These are phyloP conservation scores for Xerocomus spinulosus DNA, from an alignment of 768 basidiomycete species.

Conservation along the genomic window DNA sequence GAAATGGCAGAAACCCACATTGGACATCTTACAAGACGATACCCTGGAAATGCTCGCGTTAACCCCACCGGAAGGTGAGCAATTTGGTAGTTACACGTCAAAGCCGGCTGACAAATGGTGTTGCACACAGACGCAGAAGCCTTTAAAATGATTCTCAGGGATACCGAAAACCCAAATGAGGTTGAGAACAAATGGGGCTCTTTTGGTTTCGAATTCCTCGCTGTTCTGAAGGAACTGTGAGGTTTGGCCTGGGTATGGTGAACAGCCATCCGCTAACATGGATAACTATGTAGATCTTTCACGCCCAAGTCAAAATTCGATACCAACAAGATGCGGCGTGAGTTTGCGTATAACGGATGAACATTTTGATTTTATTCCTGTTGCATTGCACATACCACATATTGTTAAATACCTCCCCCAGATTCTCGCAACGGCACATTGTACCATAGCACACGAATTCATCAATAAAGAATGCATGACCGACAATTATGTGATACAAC, in stretches of 20 bases:
- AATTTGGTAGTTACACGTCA: no score
- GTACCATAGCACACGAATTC: conserved; percentile 4
- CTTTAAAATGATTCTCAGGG: conserved; percentile 13
- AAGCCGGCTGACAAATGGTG: background rate
- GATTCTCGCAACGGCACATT: background rate
- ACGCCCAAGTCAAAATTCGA: conserved; percentile 18
- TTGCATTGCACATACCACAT: conserved; percentile 7
- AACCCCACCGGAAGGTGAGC: conserved; percentile 18
- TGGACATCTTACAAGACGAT: conserved; percentile 21
- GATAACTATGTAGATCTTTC: background rate
- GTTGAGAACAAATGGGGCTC: conserved; percentile 17
- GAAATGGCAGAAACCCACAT: background rate
- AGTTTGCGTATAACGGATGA: conserved; percentile 32
- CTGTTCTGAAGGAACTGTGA: conserved; percentile 15
- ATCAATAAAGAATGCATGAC: background rate
- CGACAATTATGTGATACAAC: background rate
- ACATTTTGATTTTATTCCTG: background rate
- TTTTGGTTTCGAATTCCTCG: conserved; percentile 20
- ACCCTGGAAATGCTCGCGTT: conserved; percentile 23
- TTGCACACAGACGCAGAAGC: conserved; percentile 9
- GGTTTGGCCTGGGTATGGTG: background rate
- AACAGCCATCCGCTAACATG: background rate
- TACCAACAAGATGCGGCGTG: conserved; percentile 25
- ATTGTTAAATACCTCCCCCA: conserved; percentile 5
- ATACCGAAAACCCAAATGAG: conserved; percentile 12